Percentiles rank a stretch among this genome's conserved stretches.
Evolutionary conservation across 169 alveolate genomes (phyloP).

Genomic region (Eimeria necatrix): DNA sequence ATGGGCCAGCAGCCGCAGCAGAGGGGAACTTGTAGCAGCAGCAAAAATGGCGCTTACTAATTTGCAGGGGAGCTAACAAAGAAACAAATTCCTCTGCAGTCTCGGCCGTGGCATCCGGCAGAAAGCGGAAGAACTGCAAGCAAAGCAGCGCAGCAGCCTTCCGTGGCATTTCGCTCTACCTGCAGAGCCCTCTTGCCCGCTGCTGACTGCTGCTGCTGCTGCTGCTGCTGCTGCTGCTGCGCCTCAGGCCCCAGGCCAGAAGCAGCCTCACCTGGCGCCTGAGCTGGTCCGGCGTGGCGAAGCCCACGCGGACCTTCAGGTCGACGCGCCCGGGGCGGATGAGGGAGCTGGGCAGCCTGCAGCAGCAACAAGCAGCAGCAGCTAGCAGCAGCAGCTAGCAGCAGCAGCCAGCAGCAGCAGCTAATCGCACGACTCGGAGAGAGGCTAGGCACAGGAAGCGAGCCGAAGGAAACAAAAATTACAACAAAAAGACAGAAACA

Average conservation of each 20-base stretch:
- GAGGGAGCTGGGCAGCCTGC: constrained; percentile 86
- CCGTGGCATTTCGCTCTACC: too few relatives aligned
- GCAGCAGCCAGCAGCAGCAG: background rate
- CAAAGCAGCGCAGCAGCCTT: too few relatives aligned
- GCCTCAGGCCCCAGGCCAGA: too few relatives aligned
- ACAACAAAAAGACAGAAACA: constrained; percentile 10
- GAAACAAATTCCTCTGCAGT: constrained; percentile 84
- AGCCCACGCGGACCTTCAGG: constrained; percentile 88
- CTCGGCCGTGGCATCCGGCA: constrained; percentile 85
- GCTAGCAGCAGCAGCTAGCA: background rate
- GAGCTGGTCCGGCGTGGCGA: constrained; percentile 87
- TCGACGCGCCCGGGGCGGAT: constrained; percentile 92
- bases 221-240: too few relatives aligned
- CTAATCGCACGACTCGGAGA: background rate
- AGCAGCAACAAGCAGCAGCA: background rate
- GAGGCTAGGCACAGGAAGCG: background rate
- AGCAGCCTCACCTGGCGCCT: constrained; percentile 80
- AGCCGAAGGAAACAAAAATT: background rate
- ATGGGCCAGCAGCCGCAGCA: too few relatives aligned
- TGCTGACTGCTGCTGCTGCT: too few relatives aligned
- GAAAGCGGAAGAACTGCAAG: constrained; percentile 84
- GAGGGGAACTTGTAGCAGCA: too few relatives aligned
- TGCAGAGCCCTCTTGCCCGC: too few relatives aligned
- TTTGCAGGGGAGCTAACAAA: constrained; percentile 78
- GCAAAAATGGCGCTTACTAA: too few relatives aligned